phyloP scores from a whole-genome alignment of 1,139 yeast genomes.

The Pichia sp. region DNA sequence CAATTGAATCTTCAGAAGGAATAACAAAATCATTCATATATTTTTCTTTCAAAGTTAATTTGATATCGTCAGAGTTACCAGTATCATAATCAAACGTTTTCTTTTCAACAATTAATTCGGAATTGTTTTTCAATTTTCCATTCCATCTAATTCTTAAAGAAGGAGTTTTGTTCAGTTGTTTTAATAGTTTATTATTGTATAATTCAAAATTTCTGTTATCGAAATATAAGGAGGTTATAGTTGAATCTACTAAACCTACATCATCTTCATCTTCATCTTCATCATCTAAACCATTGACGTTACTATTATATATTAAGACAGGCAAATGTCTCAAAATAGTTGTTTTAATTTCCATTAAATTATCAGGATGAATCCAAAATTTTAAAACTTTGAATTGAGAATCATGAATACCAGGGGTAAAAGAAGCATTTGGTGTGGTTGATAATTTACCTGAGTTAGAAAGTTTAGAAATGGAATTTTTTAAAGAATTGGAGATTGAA shows the following conservation, averaged over 20 bases:
- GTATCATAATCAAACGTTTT: slow-evolving; percentile 58
- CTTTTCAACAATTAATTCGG: slow-evolving; percentile 76
- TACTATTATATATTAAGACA: slow-evolving; percentile 66
- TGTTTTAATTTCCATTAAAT: slow-evolving; percentile 94
- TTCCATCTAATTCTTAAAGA: slow-evolving; percentile 88
- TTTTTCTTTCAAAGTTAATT: slow-evolving; percentile 72
- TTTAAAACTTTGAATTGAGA: slow-evolving; percentile 68
- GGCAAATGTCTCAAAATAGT: slow-evolving; percentile 90
- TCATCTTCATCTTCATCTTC: slow-evolving; percentile 31
- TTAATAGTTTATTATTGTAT: slow-evolving; percentile 76
- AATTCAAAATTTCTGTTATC: slow-evolving; percentile 79
- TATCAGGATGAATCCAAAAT: slow-evolving; percentile 96
- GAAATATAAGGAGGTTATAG: slow-evolving; percentile 79
- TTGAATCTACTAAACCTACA: slow-evolving; percentile 61
- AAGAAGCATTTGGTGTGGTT: slow-evolving; percentile 30
- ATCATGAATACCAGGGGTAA: slow-evolving; percentile 30
- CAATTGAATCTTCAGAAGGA: slow-evolving; percentile 10
- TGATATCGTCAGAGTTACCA: slow-evolving; percentile 48
- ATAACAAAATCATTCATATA: slow-evolving; percentile 57
- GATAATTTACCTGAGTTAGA: slow-evolving; percentile 31
- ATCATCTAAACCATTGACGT: slow-evolving; percentile 33
- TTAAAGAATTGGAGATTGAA: slow-evolving; percentile 30
- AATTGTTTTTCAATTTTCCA: slow-evolving; percentile 70
- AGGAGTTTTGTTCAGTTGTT: slow-evolving; percentile 61
- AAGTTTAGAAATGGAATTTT: slow-evolving; percentile 27